Base-by-base conservation (phyloP, 768 basidiomycete species). In the Mycena haematopus region DNA sequence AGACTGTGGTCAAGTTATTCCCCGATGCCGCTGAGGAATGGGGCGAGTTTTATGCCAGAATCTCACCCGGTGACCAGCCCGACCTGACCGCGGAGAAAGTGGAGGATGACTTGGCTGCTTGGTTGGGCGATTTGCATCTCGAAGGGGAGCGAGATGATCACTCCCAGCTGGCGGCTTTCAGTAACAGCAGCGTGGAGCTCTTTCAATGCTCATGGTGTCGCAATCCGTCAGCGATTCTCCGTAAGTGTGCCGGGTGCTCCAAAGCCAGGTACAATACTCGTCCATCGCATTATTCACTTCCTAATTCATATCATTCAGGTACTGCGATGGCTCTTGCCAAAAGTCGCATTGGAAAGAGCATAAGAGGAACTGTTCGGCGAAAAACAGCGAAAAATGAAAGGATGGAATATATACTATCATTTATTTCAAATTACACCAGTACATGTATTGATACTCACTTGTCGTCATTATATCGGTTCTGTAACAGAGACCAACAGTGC, bases 161-260 rank as follows among this genome's bases (percentile, higher is more conserved):
- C 51, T 29, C 24, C 15, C 25, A 22, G 17, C 22, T 38, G 17
- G 33, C 47, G 59, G 74, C 56, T 69, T 71, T 21, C 66, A 74
- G 46, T 73, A 77, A 36, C 73, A 75, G 14, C 79, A 82, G 75
- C 21, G 82, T 86, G 9, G 78, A 72, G 38, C 72, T 90, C 44
- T 89, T 86, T 72, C 74, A 80, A 25, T 90, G 89, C 67, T 86
- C 86, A 25, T 86, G 82, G 79, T 89, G 88, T 63, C 78, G 82
- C 7, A 89, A 88, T 60, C 86, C 87, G 7, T 88, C 84, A 52
- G 86, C 84, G 0, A 78, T 78, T 8, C 70, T 87, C 50, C 78
- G 79, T 65, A 87, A 84, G 70, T 87, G 86, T 63, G 70, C 73
- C 6, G 76, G 79, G 2, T 84, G 82, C 56, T 74, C 68, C 25